These are phyloP conservation scores for Ormosia semicastrata DNA, from an alignment of 306 rosid genomes.

Conservation along the genomic window DNA sequence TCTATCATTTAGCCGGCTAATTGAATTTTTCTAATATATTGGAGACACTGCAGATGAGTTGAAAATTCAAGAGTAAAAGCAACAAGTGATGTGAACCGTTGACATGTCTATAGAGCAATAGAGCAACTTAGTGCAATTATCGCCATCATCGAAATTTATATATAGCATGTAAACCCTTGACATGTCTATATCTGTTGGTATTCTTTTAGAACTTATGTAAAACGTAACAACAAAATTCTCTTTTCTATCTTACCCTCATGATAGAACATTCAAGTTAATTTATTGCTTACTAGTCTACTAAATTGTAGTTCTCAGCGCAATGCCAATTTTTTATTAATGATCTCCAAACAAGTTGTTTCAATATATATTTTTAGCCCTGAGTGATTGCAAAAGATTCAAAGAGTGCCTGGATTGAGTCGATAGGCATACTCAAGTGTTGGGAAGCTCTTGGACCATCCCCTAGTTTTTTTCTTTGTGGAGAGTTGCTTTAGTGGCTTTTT, in stretches of 20 bases:
- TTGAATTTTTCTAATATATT: background rate
- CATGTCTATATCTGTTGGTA: background rate
- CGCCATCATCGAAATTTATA: background rate
- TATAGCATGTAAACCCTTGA: background rate
- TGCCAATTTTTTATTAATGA: background rate
- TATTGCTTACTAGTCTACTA: background rate
- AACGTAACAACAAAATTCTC: background rate
- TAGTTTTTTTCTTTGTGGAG: constrained; percentile 21
- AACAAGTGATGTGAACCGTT: background rate
- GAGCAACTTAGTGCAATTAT: background rate
- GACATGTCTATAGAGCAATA: background rate
- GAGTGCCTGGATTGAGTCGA: background rate
- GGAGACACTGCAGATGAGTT: background rate
- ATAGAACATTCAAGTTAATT: background rate
- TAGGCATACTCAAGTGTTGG: constrained; percentile 16
- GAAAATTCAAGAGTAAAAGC: background rate
- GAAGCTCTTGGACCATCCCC: constrained; percentile 27
- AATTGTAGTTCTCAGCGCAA: background rate
- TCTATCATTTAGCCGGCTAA: constrained; percentile 8
- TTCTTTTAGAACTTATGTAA: background rate
- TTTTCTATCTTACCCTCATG: background rate
- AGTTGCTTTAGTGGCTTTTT: background rate
- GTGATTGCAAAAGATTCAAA: constrained; percentile 25
- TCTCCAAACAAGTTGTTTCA: background rate
- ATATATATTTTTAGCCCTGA: background rate